A percentile compares a stretch with the other conserved stretches of the same genome.
phyloP scores from a whole-genome alignment of 2,329 filamentous ascomycete genomes.

The Cercospora sp. region DNA sequence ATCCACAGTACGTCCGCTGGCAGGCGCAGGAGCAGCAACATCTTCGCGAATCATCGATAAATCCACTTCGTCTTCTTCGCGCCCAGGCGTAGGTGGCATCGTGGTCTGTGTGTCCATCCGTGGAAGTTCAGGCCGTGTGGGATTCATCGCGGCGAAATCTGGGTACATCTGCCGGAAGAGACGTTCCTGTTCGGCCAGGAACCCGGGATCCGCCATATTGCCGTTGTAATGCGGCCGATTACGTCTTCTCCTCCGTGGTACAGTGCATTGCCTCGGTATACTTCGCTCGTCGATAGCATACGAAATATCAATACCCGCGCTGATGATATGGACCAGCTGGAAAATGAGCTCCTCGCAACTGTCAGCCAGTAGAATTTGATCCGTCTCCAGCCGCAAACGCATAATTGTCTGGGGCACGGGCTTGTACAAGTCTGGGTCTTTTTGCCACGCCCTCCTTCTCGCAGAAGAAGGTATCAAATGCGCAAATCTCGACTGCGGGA shows the following conservation, averaged over 20 bases:
- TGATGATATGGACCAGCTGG: conserved; percentile 67
- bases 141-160: conserved; percentile 36
- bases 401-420: conserved; percentile 60
- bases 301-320: conserved; percentile 72
- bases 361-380: conserved; percentile 71
- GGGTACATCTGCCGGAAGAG: conserved; percentile 51
- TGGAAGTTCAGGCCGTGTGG: conserved; percentile 11
- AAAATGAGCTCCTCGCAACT: conserved; percentile 65
- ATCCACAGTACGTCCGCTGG: conserved; percentile 5
- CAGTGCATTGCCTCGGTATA: conserved; percentile 47
- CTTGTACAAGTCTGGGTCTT: conserved; percentile 50
- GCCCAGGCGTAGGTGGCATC: conserved; percentile 23
- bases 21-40: conserved; percentile 11
- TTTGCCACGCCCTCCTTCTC: conserved; percentile 44
- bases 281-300: conserved; percentile 68
- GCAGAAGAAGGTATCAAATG: conserved; percentile 46
- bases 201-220: conserved; percentile 38
- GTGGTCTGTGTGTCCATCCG: conserved; percentile 16
- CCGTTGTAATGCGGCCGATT: conserved; percentile 37
- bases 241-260: conserved; percentile 46
- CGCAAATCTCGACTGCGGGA: conserved; percentile 48
- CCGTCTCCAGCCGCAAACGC: conserved; percentile 69
- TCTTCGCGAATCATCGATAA: conserved; percentile 39
- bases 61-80: conserved; percentile 41
- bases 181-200: conserved; percentile 51